Evolutionary conservation across 441 rosid genomes (phyloP), one percentile per base, ranked within the genome.

Genomic region (Erysimum cheiri): DNA sequence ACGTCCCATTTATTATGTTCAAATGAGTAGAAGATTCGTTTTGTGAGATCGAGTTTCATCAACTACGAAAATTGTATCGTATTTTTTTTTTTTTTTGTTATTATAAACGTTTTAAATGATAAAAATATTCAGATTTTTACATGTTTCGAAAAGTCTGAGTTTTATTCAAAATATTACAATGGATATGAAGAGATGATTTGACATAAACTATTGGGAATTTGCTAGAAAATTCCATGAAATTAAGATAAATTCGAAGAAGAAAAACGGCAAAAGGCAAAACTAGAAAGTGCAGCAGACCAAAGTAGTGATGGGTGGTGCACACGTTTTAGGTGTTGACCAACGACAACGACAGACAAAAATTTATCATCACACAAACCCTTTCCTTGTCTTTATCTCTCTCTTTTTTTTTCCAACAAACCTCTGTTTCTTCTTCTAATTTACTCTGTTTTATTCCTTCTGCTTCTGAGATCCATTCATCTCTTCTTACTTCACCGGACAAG

Each of bases 291-390:
- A 72, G 44, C 44, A 46, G 19, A 72, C 71, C 71, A 72, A 59
- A 52, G 31, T 64, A 56, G 62, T 59, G 56, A 41, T 66, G 48
- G 49, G 67, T 49, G 67, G 67, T 67, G 62, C 55, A 73, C 72
- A 73, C 77, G 77, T 73, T 33, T 66, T 73, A 26, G 50, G 56
- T 60, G 47, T 66, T 59, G 68, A 67, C 77, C 33, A 47, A 69
- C 32, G 67, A 73, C 62, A 58, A 48, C 52, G 77, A 73, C 49
- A 52, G 47, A 58, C 71, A 59, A 24, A 49, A 40, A 48, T 32
- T 32, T 59, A 32, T 59, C 56, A 40, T 59, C 67, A 31, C 39
- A 59, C 72, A 67, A 67, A 58, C 10, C 63, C 44, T 67, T 73
- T 66, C 5, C 13, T 65, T 64, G 70, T 72, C 60, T 64, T 47